Conservation (phyloP, 768 basidiomycete species). For the Boletellus ananas region DNA sequence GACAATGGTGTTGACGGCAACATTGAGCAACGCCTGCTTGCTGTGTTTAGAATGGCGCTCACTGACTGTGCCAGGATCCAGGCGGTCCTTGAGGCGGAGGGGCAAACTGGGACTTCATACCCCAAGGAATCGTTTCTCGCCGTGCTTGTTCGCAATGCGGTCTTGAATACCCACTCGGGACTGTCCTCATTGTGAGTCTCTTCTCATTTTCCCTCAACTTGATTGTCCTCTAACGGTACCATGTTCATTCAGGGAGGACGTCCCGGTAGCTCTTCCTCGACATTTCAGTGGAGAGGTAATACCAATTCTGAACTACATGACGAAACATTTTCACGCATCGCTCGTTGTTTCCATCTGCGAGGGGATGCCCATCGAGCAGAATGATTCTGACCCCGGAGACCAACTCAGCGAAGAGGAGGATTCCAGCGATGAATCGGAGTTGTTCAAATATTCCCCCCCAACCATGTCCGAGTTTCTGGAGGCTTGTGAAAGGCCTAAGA, state of each 20-base stretch:
- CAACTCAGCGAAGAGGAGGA: too few relatives aligned
- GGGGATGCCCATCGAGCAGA: not conserved
- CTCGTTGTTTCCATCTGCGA: conserved; percentile 1
- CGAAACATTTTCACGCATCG: not conserved
- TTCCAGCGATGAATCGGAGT: too few relatives aligned
- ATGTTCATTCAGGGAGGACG: not conserved
- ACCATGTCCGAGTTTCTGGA: too few relatives aligned
- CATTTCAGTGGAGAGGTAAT: not conserved
- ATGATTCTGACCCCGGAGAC: not conserved
- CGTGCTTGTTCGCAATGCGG: not conserved
- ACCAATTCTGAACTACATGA: conserved; percentile 3
- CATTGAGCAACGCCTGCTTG: too few relatives aligned
- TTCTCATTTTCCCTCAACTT: not conserved
- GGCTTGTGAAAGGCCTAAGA: too few relatives aligned
- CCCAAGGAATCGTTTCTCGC: conserved; percentile 6
- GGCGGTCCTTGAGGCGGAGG: conserved; percentile 1
- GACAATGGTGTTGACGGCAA: too few relatives aligned
- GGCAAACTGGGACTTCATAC: not conserved
- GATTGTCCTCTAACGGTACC: not conserved
- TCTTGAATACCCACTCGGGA: not conserved
- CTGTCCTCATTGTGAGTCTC: not conserved
- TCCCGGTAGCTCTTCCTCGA: not conserved
- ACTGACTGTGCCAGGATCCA: conserved; percentile 6
- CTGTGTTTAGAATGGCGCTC: not conserved
- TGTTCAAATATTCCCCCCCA: too few relatives aligned